Conservation (phyloP, 306 rosid genomes). For the Dalbergia oliveri region DNA sequence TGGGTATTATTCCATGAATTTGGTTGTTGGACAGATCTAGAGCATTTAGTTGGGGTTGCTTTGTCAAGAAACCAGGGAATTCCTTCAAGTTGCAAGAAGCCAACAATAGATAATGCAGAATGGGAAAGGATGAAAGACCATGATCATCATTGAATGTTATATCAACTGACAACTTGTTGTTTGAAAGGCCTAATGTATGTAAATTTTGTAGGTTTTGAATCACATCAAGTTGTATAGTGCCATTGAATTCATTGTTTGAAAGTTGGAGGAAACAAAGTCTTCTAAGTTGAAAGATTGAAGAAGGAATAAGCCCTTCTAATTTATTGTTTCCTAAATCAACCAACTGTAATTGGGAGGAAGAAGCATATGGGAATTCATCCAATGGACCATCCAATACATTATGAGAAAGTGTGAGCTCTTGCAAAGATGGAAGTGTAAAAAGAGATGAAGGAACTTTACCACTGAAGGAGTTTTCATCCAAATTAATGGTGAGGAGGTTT, state of each 20-base stretch:
- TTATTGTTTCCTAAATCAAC: conserved; percentile 58
- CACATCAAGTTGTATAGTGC: conserved; percentile 25
- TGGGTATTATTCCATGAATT: conserved; percentile 58
- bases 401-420: conserved; percentile 11
- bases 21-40: conserved; percentile 62
- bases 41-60: not conserved
- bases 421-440: conserved; percentile 43
- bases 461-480: conserved; percentile 11
- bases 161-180: conserved; percentile 49
- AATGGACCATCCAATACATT: conserved; percentile 41
- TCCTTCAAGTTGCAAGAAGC: conserved; percentile 48
- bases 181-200: conserved; percentile 54
- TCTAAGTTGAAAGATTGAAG: conserved; percentile 42
- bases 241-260: conserved; percentile 61
- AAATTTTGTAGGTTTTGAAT: conserved; percentile 41
- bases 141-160: not conserved
- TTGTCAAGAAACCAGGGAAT: conserved; percentile 54
- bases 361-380: conserved; percentile 17
- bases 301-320: conserved; percentile 56
- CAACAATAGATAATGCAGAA: conserved; percentile 29
- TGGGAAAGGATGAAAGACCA: conserved; percentile 26
- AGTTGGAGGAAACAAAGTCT: conserved; percentile 52
- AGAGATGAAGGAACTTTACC: conserved; percentile 32
- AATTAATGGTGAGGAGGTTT: not conserved
- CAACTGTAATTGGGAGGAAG: conserved; percentile 32